Percentiles rank a stretch among this genome's conserved stretches.
Evolutionary conservation across 352 stramenopile genomes (phyloP).

Genomic region (Phytopythium cucurbitacearum): DNA sequence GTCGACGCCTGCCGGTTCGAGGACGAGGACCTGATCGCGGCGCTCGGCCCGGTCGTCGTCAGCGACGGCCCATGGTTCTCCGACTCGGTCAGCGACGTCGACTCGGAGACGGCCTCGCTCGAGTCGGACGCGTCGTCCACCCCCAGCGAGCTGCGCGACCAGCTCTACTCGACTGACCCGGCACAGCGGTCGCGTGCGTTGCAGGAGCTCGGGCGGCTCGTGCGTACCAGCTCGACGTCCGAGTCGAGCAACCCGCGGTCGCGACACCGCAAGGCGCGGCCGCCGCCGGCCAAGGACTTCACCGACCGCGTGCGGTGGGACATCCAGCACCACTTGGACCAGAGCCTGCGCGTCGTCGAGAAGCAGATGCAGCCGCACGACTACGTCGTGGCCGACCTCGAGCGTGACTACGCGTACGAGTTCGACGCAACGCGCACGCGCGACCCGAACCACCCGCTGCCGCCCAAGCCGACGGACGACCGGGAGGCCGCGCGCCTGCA

Average conservation of each 20-base stretch:
- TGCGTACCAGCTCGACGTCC: constrained; percentile 3
- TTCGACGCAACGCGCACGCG: constrained; percentile 41
- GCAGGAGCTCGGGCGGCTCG: constrained; percentile 26
- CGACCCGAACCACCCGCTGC: constrained; percentile 35
- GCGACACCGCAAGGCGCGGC: constrained; percentile 8
- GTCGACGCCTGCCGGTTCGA: constrained; percentile 56
- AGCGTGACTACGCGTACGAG: constrained; percentile 44
- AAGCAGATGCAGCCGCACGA: constrained; percentile 15
- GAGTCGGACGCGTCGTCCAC: constrained; percentile 10
- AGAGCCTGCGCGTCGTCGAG: constrained; percentile 26
- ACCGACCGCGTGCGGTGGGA: constrained; percentile 23
- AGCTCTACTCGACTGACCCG: constrained; percentile 30
- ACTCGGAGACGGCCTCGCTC: constrained; percentile 15
- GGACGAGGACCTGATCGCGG: constrained; percentile 50
- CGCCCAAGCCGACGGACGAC: constrained; percentile 24
- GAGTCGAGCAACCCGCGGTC: neutral
- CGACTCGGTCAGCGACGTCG: constrained; percentile 21
- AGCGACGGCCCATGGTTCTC: constrained; percentile 25
- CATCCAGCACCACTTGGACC: constrained; percentile 31
- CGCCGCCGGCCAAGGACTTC: constrained; percentile 15
- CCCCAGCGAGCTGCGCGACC: constrained; percentile 14
- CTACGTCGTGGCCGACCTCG: constrained; percentile 19
- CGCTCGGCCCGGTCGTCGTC: constrained; percentile 41
- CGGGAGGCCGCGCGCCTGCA: constrained; percentile 38
- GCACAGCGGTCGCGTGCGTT: constrained; percentile 25